These are phyloP conservation scores for Thermochaetoides dissita DNA, from an alignment of 2,329 filamentous ascomycete species.

Conservation along the genomic window DNA sequence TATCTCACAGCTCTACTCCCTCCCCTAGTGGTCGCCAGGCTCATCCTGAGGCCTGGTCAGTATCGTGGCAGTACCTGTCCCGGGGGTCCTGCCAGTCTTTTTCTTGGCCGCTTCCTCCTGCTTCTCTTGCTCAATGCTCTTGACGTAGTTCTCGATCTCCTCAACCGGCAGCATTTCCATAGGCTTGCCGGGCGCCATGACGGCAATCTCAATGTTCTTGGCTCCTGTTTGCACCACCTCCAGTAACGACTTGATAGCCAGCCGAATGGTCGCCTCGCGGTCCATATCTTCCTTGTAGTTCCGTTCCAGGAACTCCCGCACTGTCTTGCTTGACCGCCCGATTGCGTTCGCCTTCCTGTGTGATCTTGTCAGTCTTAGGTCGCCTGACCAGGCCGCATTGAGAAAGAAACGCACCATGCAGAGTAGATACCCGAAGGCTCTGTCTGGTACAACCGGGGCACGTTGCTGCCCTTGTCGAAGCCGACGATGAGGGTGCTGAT, in stretches of 20 bases:
- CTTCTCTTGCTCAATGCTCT: slow-evolving; percentile 98
- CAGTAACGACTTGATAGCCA: slow-evolving; percentile 94
- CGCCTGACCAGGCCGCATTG: background rate
- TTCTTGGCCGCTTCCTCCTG: slow-evolving; percentile 96
- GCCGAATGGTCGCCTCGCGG: slow-evolving; percentile 84
- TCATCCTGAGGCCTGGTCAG: slow-evolving; percentile 41
- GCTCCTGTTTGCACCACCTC: slow-evolving; percentile 98
- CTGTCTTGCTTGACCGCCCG: slow-evolving; percentile 94
- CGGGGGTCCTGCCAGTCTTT: slow-evolving; percentile 68
- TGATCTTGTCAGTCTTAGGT: background rate
- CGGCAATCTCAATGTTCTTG: slow-evolving; percentile 98
- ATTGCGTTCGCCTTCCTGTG: slow-evolving; percentile 97
- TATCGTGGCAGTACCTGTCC: slow-evolving; percentile 57
- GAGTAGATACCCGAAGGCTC: slow-evolving; percentile 99
- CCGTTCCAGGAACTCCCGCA: slow-evolving; percentile 94
- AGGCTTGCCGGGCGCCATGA: slow-evolving; percentile 85
- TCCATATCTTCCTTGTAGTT: slow-evolving; percentile 99
- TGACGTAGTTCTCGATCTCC: slow-evolving; percentile 93
- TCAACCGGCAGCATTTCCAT: slow-evolving; percentile 91
- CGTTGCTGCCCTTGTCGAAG: slow-evolving; percentile 88
- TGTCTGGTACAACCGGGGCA: slow-evolving; percentile 87
- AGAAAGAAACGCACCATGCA: slow-evolving; percentile 59
- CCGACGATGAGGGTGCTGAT: slow-evolving; percentile 96
- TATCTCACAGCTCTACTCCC: background rate
- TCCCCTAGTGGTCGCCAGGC: slow-evolving; percentile 9